Evolutionary conservation across 2,329 filamentous ascomycete species (phyloP), one percentile per base, ranked within the genome.

Genomic region (Penicillium rolfsii): DNA sequence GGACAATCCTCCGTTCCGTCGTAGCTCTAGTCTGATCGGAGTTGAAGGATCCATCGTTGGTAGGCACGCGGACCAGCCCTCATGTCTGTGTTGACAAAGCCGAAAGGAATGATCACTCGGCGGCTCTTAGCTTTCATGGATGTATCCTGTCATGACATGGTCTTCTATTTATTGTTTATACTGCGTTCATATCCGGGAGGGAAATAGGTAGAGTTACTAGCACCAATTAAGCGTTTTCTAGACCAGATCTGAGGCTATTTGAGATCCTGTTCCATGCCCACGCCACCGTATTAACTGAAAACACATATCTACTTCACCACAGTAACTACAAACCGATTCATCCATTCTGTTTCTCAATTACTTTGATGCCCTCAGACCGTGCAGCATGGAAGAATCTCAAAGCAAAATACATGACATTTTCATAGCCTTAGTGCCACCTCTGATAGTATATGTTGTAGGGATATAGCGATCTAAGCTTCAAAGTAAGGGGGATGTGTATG

Each of bases 401-500:
- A 53, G 40, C n/a, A 36, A 45, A 53, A 30, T 50, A 55, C 12
- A n/a, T 63, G 30, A 53, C 55, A 45, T 62, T 45, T 40, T 40
- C 49, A 49, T 56, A 52, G 40, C 36, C 4, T 35, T 52, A 36
- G 58, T 26, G 48, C 45, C 59, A 59, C n/a, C 16, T 35, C 46
- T 50, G 35, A 26, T 22, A 33, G 28, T 35, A 22, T 50, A 35
- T 50, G 11, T 35, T 9, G 28, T 53, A 53, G 22, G 33, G 35
- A 48, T 40, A 36, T 38, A 53, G 35, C 50, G 11, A 45, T 35
- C 46, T 58, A 60, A 58, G 28, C 48, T 43, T 35, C 55, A 63
- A 41, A 26, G 24, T 50, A 9, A 16, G 62, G 59, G 35, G 36
- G 24, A 57, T 50, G 45, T 24, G 43, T 61, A 63, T 63, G 45